Evolutionary conservation across 306 rosid genomes (phyloP).

Genomic region (barrel medic (Medicago truncatula)): MtrunA17r5.0-ANR NC_053044.1:2088501-2089000

Average conservation of each 20-base stretch:
- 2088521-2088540: constrained; percentile 41
- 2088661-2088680: constrained; percentile 32
- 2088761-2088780: constrained; percentile 18
- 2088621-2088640: constrained; percentile 25
- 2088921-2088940: neutral
- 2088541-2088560: neutral
- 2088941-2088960: constrained; percentile 17
- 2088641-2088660: constrained; percentile 35
- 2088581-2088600: constrained; percentile 32
- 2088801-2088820: constrained; percentile 41
- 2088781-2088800: neutral
- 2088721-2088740: constrained; percentile 21
- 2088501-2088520: constrained; percentile 37
- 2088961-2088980: constrained; percentile 40
- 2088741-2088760: constrained; percentile 46
- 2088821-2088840: constrained; percentile 12
- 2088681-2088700: neutral
- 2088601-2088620: constrained; percentile 26
- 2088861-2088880: constrained; percentile 1
- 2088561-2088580: constrained; percentile 38
- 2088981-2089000: neutral
- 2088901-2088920: neutral
- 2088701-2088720: constrained; percentile 27
- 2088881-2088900: constrained; percentile 22
- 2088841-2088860: constrained; percentile 8